phyloP scores from a whole-genome alignment of 2,329 filamentous ascomycete genomes.

The Zymoseptoria passerinii region DNA sequence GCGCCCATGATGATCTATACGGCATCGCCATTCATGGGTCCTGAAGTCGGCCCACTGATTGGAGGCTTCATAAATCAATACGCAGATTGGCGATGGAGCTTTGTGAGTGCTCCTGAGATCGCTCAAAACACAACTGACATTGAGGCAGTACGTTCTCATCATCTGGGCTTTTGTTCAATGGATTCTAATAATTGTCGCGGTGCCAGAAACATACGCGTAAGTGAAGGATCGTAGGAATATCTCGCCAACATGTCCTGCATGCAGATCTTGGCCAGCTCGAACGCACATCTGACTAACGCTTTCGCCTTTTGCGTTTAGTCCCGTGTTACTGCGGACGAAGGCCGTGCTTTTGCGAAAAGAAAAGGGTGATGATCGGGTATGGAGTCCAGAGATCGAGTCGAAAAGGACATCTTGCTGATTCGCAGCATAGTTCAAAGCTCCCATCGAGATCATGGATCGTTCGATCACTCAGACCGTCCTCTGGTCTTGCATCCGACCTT shows the following conservation, averaged over 20 bases:
- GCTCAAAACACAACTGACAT: not conserved
- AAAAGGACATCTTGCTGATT: not conserved
- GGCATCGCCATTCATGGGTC: conserved; percentile 50
- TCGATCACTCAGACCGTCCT: conserved; percentile 52
- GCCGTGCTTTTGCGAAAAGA: conserved; percentile 60
- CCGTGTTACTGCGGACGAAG: conserved; percentile 63
- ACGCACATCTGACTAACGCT: not conserved
- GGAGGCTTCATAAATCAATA: conserved; percentile 79
- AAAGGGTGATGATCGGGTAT: conserved; percentile 54
- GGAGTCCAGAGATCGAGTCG: not conserved
- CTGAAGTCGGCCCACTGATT: conserved; percentile 50
- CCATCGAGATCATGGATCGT: conserved; percentile 63
- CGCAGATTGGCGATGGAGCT: conserved; percentile 57
- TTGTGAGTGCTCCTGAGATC: not conserved
- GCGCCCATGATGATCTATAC: conserved; percentile 73
- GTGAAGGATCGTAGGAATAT: not conserved
- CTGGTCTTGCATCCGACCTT: conserved; percentile 54
- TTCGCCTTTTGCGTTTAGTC: conserved; percentile 16
- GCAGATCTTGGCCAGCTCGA: not conserved
- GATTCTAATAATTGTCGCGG: conserved; percentile 57
- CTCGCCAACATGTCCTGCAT: not conserved
- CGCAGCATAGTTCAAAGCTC: conserved; percentile 54
- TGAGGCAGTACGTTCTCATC: conserved; percentile 58
- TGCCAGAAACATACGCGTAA: conserved; percentile 72
- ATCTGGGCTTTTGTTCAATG: conserved; percentile 69